Evolutionary conservation across 2,329 filamentous ascomycete genomes (phyloP).

Genomic region (Fonsecaea nubica): DNA sequence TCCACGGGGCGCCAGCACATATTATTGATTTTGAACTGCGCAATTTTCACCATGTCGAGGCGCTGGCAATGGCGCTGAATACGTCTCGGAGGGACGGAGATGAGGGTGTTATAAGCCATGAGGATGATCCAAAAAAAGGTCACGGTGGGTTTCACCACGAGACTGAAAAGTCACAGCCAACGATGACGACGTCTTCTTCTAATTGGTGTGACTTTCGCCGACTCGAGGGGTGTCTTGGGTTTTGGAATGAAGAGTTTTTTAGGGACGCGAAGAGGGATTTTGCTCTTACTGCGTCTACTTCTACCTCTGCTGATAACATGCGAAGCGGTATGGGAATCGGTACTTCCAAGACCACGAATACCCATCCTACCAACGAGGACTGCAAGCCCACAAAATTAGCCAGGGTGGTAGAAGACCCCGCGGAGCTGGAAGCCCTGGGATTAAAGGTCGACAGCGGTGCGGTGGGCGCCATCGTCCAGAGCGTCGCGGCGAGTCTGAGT

Average conservation of each 20-base stretch:
- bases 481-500: slow-evolving; percentile 30
- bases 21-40: slow-evolving; percentile 55
- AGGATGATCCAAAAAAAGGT: not conserved
- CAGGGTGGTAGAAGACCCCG: slow-evolving; percentile 36
- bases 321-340: not conserved
- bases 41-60: slow-evolving; percentile 28
- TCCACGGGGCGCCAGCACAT: slow-evolving; percentile 50
- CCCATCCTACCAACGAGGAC: not conserved
- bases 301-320: too few relatives aligned
- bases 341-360: not conserved
- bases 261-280: slow-evolving; percentile 33
- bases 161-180: not conserved
- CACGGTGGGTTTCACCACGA: not conserved
- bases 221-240: slow-evolving; percentile 25
- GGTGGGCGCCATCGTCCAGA: slow-evolving; percentile 32
- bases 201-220: slow-evolving; percentile 30
- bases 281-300: not conserved
- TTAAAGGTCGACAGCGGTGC: slow-evolving; percentile 28
- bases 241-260: slow-evolving; percentile 34
- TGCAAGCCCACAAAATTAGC: slow-evolving; percentile 9
- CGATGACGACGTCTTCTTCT: too few relatives aligned
- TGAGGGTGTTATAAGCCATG: not conserved
- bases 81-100: not conserved
- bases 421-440: slow-evolving; percentile 44
- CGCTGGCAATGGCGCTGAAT: not conserved